Evolutionary conservation across 176 grass and related monocot species (phyloP).

Genomic region (Eleusine coracana): DNA sequence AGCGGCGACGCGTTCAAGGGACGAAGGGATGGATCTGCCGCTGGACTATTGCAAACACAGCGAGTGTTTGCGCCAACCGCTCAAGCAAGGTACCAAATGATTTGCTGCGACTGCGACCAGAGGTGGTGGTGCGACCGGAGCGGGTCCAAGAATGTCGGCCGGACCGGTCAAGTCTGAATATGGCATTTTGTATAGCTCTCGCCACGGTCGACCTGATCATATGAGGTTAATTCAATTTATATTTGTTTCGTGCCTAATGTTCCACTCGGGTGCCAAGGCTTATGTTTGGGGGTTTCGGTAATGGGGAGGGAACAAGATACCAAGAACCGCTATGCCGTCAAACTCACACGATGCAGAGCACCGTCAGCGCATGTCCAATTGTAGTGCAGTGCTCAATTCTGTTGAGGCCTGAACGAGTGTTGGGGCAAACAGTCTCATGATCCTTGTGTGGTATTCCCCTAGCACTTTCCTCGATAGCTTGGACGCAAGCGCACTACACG

Average conservation of each 20-base stretch:
- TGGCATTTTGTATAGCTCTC: neutral
- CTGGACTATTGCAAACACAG: neutral
- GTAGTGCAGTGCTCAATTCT: too few species aligned
- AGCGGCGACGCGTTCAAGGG: slow-evolving; percentile 12
- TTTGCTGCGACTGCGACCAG: neutral
- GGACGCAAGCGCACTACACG: neutral
- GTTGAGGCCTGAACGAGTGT: too few species aligned
- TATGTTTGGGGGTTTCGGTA: too few species aligned
- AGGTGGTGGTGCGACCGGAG: neutral
- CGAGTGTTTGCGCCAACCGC: slow-evolving; percentile 11
- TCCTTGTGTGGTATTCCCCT: too few species aligned
- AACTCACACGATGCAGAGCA: too few species aligned
- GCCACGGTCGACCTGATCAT: neutral
- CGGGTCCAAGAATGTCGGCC: slow-evolving; percentile 25
- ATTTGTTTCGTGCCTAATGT: too few species aligned
- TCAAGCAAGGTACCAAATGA: neutral
- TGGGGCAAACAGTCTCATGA: too few species aligned
- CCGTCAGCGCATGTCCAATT: too few species aligned
- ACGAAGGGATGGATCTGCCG: neutral
- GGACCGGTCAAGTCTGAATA: neutral
- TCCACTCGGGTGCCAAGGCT: too few species aligned
- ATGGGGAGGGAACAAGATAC: too few species aligned
- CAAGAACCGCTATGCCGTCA: too few species aligned
- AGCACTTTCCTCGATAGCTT: neutral
- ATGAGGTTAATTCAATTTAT: neutral